Base-by-base conservation (phyloP, 495 filamentous ascomycete genomes). In the Extremus antarcticus region DNA sequence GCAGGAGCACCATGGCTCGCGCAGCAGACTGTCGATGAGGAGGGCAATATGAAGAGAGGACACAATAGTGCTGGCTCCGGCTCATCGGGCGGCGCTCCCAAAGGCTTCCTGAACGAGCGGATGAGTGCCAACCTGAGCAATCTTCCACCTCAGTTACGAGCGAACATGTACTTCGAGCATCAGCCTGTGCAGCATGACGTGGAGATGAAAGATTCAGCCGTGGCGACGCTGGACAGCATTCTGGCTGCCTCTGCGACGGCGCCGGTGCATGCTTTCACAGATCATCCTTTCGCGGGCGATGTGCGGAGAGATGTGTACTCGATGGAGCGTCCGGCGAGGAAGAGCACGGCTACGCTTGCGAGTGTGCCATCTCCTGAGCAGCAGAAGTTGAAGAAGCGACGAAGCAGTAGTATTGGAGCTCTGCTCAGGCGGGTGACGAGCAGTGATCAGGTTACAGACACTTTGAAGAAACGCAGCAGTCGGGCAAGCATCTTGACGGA, bases 261-360 rank as follows among this genome's bases (percentile, higher is more conserved):
- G 1, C 92, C 92, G n/a, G 88, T 95, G 43, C 88, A 77, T 43
- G 92, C 92, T 48, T 97, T 96, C 63, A 95, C 88, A 0, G 90
- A 97, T 64, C 92, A 98, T 68, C 84, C 86, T 10, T 87, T 86
- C 56, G 86, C 83, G 25, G 91, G 90, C 15, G 79, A 80, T 45
- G 58, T 61, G 25, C 20, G 54, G 15, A 47, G 32, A 2, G 29
- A 25, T 2, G 41, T 45, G 2, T 61, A 45, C 35, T 53, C 58
- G 21, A 51, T 41, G 3, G 62, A 67, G 35, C 39, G 50, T 9
- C 57, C 53, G 43, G 45, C 21, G 11, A 20, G 54, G 19, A 38
- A 41, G 19, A 61, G 54, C 23, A 57, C 49, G n/a, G 23, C 48
- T 2, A 60, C 53, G 13, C 39, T 48, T 11, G 41, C 17, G 11